Evolutionary conservation across 78 protist genomes (phyloP), one percentile per base, ranked within the genome.

Genomic region (Emiliania huxleyi): DNA sequence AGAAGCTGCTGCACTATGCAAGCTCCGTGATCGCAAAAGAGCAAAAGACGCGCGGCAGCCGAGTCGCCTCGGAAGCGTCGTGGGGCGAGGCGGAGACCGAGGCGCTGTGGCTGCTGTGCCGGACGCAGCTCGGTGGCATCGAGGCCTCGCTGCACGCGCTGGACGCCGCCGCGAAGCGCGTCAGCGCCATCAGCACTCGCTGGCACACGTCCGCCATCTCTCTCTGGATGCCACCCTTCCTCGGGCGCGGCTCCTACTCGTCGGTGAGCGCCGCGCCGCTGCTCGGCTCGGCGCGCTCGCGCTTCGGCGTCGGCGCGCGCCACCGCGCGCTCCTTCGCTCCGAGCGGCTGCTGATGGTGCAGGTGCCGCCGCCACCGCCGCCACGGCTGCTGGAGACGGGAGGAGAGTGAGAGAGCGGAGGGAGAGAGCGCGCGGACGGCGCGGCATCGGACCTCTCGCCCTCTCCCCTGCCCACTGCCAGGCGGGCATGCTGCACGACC

Each of bases 21-120:
- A n/a, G n/a, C n/a, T n/a, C n/a, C n/a, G n/a, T n/a, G n/a, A n/a
- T n/a, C n/a, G n/a, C n/a, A n/a, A n/a, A n/a, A n/a, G n/a, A n/a
- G n/a, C n/a, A n/a, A n/a, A n/a, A n/a, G n/a, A n/a, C n/a, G n/a
- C n/a, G n/a, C n/a, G n/a, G n/a, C n/a, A n/a, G n/a, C n/a, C n/a
- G n/a, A n/a, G 35, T 8, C 33, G 44, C 81, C 21, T 15, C 33
- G 11, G 42, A 22, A 6, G 15, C 42, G 42, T 8, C 37, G 37
- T 6, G 18, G 43, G 42, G 22, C n/a, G 42, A 62, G 26, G 11
- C 73, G 12, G 73, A 62, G 12, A n/a, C 35, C 6, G 81, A 71
- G 19, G 35, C 85, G 35, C 85, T 77, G 23, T 77, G 85, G 85
- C 85, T 77, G 44, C 85, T 77, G 48, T 77, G 85, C 85, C 85